Base-by-base conservation (phyloP, 345 rosid genomes). In the Zanthoxylum bungeanum region DNA sequence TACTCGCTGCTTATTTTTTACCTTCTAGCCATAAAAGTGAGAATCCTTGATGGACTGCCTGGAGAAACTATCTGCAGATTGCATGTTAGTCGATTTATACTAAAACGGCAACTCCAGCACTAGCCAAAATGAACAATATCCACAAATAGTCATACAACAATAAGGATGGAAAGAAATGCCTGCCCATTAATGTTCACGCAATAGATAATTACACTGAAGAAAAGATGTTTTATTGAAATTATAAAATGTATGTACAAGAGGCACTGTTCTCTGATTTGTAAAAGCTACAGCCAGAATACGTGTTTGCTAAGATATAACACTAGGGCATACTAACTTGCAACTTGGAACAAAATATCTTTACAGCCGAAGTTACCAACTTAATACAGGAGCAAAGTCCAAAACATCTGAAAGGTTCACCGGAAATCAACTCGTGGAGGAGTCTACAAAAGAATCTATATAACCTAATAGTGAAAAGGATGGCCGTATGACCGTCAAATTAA, bases 191-290 rank as follows among this genome's bases (percentile, higher is more conserved):
- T 69, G 49, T 14, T 68, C 42, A 53, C 9, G 42, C 59, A 60
- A 37, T 47, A 76, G 19, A 37, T 36, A 50, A 67, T 57, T 62
- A 50, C 65, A 67, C 63, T 49, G 85, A 80, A 40, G 37, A 31
- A 76, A 82, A 80, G 77, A 82, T 84, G 73, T 84, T 78, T 89
- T 87, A 90, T 92, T 83, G 64, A 80, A 80, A 81, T 87, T 73
- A 77, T 72, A 75, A 84, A 86, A 85, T 82, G 89, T 87, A 89
- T 95, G 84, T 92, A 95, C 98, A 95, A 69, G 88, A 80, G 82
- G 80, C 82, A 78, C 77, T 77, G 83, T 82, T 75, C 84, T 84
- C 82, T 84, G 85, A 80, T 81, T 79, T 78, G 81, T 81, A 83
- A 74, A 75, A 82, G 82, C 85, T 86, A 80, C 85, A 82, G 79